Evolutionary conservation across 2,329 filamentous ascomycete genomes (phyloP).

Genomic region (Pseudogymnoascus verrucosus): DNA sequence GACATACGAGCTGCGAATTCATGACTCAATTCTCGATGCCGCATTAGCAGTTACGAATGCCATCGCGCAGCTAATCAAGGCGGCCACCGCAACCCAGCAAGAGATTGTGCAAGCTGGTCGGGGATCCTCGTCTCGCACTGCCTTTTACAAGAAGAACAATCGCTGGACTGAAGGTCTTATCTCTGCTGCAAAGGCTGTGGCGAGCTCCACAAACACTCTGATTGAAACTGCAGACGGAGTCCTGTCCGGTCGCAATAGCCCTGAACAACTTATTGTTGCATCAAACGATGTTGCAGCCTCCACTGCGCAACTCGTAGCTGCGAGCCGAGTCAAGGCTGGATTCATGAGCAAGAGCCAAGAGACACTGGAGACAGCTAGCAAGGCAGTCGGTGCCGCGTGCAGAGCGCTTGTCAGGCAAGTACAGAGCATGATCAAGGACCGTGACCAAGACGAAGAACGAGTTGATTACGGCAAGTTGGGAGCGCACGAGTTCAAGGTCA

Average conservation of each 20-base stretch:
- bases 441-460: slow-evolving; percentile 70
- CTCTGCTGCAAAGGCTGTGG: slow-evolving; percentile 93
- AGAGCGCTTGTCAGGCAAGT: slow-evolving; percentile 84
- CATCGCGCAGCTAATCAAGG: slow-evolving; percentile 90
- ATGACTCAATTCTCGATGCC: slow-evolving; percentile 89
- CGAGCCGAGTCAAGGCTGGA: slow-evolving; percentile 89
- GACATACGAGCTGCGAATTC: slow-evolving; percentile 92
- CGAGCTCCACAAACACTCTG: slow-evolving; percentile 83
- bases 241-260: slow-evolving; percentile 81
- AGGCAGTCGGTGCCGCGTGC: slow-evolving; percentile 86
- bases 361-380: slow-evolving; percentile 79
- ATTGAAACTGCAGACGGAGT: slow-evolving; percentile 98
- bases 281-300: slow-evolving; percentile 95
- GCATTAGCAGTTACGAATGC: slow-evolving; percentile 90
- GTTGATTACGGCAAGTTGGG: slow-evolving; percentile 85
- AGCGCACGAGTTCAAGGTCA: slow-evolving; percentile 94
- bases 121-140: slow-evolving; percentile 77
- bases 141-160: slow-evolving; percentile 99
- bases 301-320: slow-evolving; percentile 92
- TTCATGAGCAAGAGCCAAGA: slow-evolving; percentile 99
- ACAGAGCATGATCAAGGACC: slow-evolving; percentile 85
- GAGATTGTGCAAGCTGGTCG: slow-evolving; percentile 94
- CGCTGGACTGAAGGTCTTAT: slow-evolving; percentile 97
- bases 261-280: slow-evolving; percentile 94
- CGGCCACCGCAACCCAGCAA: slow-evolving; percentile 83